phyloP scores from a whole-genome alignment of 164 flowering plant genomes.

The Taxillus chinensis region DNA sequence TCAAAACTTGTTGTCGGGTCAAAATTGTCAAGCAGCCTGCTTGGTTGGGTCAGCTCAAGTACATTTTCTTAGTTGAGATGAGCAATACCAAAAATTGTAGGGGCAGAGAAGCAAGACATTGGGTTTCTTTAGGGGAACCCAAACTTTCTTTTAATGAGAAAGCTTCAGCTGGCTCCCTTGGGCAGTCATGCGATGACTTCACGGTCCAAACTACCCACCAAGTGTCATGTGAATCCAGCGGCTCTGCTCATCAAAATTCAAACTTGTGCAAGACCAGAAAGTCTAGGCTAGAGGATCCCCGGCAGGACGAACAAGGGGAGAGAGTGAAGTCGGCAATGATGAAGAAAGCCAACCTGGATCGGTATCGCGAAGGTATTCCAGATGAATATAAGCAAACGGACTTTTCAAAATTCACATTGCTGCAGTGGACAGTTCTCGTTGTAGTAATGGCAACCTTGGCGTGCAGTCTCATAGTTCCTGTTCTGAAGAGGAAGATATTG shows the following conservation, averaged over 20 bases:
- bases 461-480: slow-evolving; percentile 27
- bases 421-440: slow-evolving; percentile 44
- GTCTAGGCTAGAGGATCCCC: too few relatives aligned
- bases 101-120: background rate
- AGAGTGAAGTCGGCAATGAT: too few relatives aligned
- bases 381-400: slow-evolving; percentile 22
- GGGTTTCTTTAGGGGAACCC: background rate
- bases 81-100: background rate
- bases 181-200: background rate
- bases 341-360: too few relatives aligned
- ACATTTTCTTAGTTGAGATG: too few relatives aligned
- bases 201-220: background rate
- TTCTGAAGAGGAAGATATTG: slow-evolving; percentile 13
- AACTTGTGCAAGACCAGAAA: background rate
- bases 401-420: slow-evolving; percentile 15
- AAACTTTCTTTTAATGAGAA: background rate
- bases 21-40: too few relatives aligned
- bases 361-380: too few relatives aligned
- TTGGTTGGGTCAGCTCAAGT: too few relatives aligned
- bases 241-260: background rate
- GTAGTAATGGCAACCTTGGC: slow-evolving; percentile 28
- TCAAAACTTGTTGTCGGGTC: too few relatives aligned
- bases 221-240: background rate
- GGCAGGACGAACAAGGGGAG: too few relatives aligned
- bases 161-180: background rate